Evolutionary conservation across 805 yeast genomes (phyloP), one percentile per base, ranked within the genome.

Genomic region (Metschnikowia gelsemii): DNA sequence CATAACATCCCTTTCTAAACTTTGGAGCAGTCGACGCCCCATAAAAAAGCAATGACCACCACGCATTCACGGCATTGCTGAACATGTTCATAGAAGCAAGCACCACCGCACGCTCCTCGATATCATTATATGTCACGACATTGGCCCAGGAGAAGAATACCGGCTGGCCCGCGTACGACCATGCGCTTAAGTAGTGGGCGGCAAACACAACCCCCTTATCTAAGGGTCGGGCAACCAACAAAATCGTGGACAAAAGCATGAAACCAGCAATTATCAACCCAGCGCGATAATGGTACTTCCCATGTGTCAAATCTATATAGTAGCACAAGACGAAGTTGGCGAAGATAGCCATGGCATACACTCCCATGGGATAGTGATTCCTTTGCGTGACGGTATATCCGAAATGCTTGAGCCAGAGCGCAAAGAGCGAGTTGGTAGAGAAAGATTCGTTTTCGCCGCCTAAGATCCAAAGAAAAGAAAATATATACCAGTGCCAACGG

Each of bases 71-170:
- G 2, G 82, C 80, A 51, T 76, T 73, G 21, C 79, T 73, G 57
- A 78, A 77, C 81, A 78, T 78, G 57, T 79, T 79, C 83, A 79
- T 79, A 0, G 82, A 77, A 0, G 82, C 86, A 35, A 81, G 62
- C 1, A 79, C 82, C 34, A 81, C 65, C 0, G 86, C 83, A 53
- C 86, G 68, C 52, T 78, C 83, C 62, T 81, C 79, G 19, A 77
- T 57, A 56, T 82, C 87, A 46, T 76, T 69, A 23, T 73, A 69
- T 46, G 82, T 76, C 1, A 78, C 76, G 34, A 76, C 64, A 50
- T 80, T 79, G 2, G 82, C 82, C 84, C 85, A 80, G 0, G 84
- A 76, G 38, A 80, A 76, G 56, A 76, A 75, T 0, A 75, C 68
- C 0, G 85, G 75, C 46, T 80, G 84, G 3, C 81, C 83, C 25